Percentiles rank a stretch among this genome's conserved stretches.
Conservation (phyloP, 805 yeast species). For the Ogataea pignaliae region DNA sequence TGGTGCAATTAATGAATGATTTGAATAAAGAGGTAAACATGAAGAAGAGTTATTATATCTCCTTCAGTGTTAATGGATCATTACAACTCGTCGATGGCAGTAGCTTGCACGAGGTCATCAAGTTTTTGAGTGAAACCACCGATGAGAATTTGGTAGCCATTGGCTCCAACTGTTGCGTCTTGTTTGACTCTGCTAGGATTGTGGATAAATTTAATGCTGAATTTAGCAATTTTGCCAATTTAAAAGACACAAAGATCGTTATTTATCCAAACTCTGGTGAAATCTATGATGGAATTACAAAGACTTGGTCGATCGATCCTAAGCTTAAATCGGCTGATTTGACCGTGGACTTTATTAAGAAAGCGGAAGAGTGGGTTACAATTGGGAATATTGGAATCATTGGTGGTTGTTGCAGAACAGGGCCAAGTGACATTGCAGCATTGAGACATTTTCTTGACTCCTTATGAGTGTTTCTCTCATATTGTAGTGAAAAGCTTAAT, state of each 20-base stretch:
- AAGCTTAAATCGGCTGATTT: constrained; percentile 8
- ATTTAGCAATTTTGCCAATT: constrained; percentile 8
- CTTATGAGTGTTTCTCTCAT: not conserved
- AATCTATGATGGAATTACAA: constrained; percentile 45
- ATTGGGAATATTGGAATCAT: constrained; percentile 42
- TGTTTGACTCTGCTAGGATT: constrained; percentile 36
- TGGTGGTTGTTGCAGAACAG: constrained; percentile 77
- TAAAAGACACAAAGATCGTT: constrained; percentile 36
- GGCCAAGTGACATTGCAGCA: constrained; percentile 42
- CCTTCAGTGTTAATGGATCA: constrained; percentile 38
- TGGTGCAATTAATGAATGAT: constrained; percentile 37
- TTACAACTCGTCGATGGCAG: constrained; percentile 49
- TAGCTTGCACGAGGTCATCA: constrained; percentile 29
- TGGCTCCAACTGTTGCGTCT: constrained; percentile 69
- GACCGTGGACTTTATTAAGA: constrained; percentile 34
- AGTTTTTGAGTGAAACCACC: constrained; percentile 17
- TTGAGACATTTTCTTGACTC: constrained; percentile 13
- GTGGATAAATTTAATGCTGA: constrained; percentile 26
- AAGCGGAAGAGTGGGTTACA: constrained; percentile 36
- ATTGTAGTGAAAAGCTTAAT: too few relatives aligned
- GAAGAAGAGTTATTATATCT: constrained; percentile 20
- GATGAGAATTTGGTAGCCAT: constrained; percentile 35
- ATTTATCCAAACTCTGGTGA: constrained; percentile 80
- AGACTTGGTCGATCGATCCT: constrained; percentile 35
- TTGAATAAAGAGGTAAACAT: constrained; percentile 9